These are phyloP conservation scores for Aspergillus udagawae DNA, from an alignment of 2,329 filamentous ascomycete genomes.

Conservation along the genomic window DNA sequence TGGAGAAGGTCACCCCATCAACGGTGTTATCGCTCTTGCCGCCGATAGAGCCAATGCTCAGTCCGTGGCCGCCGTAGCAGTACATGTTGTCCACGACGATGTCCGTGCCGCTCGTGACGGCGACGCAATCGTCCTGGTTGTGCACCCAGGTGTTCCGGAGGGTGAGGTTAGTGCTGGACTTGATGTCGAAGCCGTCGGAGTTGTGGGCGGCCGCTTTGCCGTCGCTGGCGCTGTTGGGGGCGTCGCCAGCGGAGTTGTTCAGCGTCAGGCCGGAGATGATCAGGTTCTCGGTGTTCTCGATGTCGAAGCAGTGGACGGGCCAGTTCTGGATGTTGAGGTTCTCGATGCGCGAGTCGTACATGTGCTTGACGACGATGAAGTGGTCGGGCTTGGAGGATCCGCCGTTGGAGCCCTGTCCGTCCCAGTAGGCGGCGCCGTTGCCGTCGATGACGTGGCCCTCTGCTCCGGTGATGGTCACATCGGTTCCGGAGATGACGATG, in stretches of 20 bases:
- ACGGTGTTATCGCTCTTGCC: conserved; percentile 52
- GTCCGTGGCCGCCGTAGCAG: conserved; percentile 39
- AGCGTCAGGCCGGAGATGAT: conserved; percentile 36
- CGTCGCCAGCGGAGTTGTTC: conserved; percentile 38
- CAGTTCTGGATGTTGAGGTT: conserved; percentile 40
- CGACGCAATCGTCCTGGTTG: conserved; percentile 40
- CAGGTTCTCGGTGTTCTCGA: conserved; percentile 31
- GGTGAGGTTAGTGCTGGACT: conserved; percentile 45
- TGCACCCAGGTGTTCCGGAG: conserved; percentile 42
- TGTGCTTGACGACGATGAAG: conserved; percentile 38
- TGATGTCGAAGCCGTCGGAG: conserved; percentile 49
- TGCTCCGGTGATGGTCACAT: conserved; percentile 39
- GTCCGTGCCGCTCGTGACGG: conserved; percentile 27
- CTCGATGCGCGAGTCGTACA: conserved; percentile 36
- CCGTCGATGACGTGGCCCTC: conserved; percentile 35
- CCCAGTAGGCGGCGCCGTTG: conserved; percentile 43
- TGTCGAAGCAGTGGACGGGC: conserved; percentile 39
- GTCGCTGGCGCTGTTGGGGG: conserved; percentile 29
- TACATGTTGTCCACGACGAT: conserved; percentile 22
- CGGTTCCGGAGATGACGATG: conserved; percentile 36
- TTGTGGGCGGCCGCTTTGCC: conserved; percentile 38
- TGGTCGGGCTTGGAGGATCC: conserved; percentile 36
- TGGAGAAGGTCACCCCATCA: conserved; percentile 47
- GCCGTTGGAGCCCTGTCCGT: conserved; percentile 47
- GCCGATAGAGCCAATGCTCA: conserved; percentile 39